Percentiles rank a stretch among this genome's conserved stretches.
Evolutionary conservation across 2,329 filamentous ascomycete genomes (phyloP).

Genomic region (Penicillium sp.): DNA sequence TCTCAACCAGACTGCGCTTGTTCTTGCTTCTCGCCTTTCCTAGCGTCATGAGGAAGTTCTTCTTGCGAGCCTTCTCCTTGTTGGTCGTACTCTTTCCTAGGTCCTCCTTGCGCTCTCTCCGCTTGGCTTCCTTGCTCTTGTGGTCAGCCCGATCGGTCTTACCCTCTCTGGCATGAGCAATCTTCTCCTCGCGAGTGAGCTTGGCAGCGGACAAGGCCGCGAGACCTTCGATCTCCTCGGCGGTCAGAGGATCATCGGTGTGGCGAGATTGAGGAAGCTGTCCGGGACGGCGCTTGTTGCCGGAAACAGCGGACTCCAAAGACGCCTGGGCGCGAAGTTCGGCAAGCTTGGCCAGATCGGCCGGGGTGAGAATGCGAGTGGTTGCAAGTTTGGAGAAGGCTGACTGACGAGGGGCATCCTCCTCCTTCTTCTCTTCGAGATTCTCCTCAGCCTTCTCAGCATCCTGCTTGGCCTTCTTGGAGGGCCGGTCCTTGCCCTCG

Average conservation of each 20-base stretch:
- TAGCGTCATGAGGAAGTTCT: constrained; percentile 98
- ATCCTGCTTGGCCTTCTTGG: constrained; percentile 64
- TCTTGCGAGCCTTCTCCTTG: constrained; percentile 92
- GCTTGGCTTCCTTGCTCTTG: constrained; percentile 79
- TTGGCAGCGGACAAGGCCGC: constrained; percentile 70
- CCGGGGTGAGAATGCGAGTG: constrained; percentile 89
- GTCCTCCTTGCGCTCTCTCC: constrained; percentile 81
- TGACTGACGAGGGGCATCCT: constrained; percentile 36
- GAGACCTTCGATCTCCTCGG: constrained; percentile 86
- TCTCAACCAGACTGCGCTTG: constrained; percentile 88
- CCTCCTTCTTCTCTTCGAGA: constrained; percentile 20
- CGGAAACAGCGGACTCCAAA: constrained; percentile 62
- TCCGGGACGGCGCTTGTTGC: constrained; percentile 48
- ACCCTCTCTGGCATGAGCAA: constrained; percentile 78
- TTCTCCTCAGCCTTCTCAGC: constrained; percentile 22
- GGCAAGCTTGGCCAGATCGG: constrained; percentile 90
- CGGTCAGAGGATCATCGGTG: constrained; percentile 83
- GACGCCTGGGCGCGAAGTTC: constrained; percentile 76
- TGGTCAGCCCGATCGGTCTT: constrained; percentile 76
- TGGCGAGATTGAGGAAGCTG: constrained; percentile 58
- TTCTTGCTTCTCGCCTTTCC: constrained; percentile 95
- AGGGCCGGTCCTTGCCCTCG: constrained; percentile 58
- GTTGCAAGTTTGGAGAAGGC: constrained; percentile 69
- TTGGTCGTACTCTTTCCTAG: constrained; percentile 97
- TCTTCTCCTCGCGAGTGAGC: constrained; percentile 82